A percentile compares a stretch with the other conserved stretches of the same genome.
Evolutionary conservation across 805 yeast genomes (phyloP).

Genomic region (Zygosaccharomyces lentus): DNA sequence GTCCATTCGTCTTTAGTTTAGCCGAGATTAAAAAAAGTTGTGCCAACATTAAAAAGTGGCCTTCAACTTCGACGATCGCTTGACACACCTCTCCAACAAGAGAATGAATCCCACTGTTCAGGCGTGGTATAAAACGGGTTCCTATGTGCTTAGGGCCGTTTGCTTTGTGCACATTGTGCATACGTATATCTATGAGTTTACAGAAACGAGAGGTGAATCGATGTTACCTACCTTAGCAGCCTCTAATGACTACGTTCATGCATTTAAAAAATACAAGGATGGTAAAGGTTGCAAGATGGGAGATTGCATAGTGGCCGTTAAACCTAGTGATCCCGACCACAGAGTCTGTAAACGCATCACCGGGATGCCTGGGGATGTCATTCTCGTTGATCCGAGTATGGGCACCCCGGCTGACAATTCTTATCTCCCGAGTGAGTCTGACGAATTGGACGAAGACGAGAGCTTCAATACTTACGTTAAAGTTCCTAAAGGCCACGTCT

Average conservation of each 20-base stretch:
- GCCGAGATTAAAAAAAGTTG: not conserved
- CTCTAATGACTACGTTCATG: slow-evolving; percentile 73
- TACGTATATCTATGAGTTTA: slow-evolving; percentile 63
- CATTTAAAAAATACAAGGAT: slow-evolving; percentile 54
- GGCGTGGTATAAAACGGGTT: slow-evolving; percentile 31
- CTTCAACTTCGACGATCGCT: not conserved
- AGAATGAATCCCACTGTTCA: slow-evolving; percentile 3
- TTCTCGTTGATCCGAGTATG: slow-evolving; percentile 74
- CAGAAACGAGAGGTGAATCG: slow-evolving; percentile 86
- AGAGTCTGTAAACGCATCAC: slow-evolving; percentile 90
- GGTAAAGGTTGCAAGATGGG: slow-evolving; percentile 75
- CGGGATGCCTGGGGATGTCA: slow-evolving; percentile 92
- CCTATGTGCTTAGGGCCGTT: slow-evolving; percentile 56
- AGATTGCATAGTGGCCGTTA: slow-evolving; percentile 79
- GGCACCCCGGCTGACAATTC: slow-evolving; percentile 36
- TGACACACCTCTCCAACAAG: not conserved
- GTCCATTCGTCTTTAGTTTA: not conserved
- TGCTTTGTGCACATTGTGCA: slow-evolving; percentile 65
- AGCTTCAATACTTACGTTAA: slow-evolving; percentile 49
- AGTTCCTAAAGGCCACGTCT: slow-evolving; percentile 92
- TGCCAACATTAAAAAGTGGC: not conserved
- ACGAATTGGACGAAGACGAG: slow-evolving; percentile 21
- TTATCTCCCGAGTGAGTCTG: slow-evolving; percentile 7
- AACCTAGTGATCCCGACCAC: slow-evolving; percentile 83
- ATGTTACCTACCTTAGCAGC: slow-evolving; percentile 89